phyloP scores from a whole-genome alignment of 345 rosid species.

The Acer campestre region DNA sequence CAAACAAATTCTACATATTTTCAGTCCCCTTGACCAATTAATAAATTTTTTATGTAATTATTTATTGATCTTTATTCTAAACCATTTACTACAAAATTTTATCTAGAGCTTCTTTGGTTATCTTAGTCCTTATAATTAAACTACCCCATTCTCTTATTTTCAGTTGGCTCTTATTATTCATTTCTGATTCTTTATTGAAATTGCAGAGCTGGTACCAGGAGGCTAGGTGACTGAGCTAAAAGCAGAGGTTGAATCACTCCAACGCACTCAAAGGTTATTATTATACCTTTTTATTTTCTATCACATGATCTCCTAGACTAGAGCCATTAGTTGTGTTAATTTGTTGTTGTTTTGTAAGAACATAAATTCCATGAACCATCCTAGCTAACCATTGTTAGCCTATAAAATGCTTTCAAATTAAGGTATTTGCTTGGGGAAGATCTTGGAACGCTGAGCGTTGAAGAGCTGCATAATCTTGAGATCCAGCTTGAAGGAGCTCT shows the following conservation, averaged over 20 bases:
- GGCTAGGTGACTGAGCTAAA: constrained; percentile 67
- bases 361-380: background rate
- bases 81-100: no score
- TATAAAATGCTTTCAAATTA: constrained; percentile 1
- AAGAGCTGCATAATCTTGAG: constrained; percentile 75
- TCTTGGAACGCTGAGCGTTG: constrained; percentile 71
- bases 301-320: no score
- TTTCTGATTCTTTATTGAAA: background rate
- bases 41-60: no score
- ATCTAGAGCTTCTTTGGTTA: no score
- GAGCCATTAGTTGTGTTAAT: background rate
- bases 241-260: constrained; percentile 76
- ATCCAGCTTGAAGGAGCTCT: constrained; percentile 84
- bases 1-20: no score
- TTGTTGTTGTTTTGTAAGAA: background rate
- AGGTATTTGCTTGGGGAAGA: constrained; percentile 93
- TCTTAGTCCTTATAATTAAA: no score
- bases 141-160: no score
- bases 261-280: constrained; percentile 78
- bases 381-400: background rate
- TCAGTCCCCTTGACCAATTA: background rate
- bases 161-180: background rate
- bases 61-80: no score
- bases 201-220: constrained; percentile 79
- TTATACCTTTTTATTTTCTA: background rate